Evolutionary conservation across 78 protist species (phyloP).

Genomic region (Dictyostelium discoideum): DNA sequence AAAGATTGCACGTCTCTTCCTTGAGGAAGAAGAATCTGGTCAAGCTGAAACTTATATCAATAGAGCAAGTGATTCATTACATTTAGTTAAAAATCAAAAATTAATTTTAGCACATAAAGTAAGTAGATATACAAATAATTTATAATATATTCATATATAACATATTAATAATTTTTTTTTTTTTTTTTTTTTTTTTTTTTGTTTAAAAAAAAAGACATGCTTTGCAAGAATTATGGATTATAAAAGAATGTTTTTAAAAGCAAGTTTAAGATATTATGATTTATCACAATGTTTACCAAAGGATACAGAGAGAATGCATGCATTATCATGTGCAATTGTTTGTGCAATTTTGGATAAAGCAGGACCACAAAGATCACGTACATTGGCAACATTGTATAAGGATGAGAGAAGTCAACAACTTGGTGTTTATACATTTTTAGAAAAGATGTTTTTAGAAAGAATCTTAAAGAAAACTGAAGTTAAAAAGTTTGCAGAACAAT

Average conservation of each 20-base stretch:
- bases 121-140: no score
- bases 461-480: constrained; percentile 85
- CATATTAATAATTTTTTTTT: no score
- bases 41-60: constrained; percentile 88
- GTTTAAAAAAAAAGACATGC: neutral
- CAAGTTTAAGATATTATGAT: constrained; percentile 82
- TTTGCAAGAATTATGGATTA: constrained; percentile 84
- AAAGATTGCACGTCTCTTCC: constrained; percentile 88
- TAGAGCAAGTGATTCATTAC: constrained; percentile 84
- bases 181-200: no score
- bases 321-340: constrained; percentile 83
- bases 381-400: constrained; percentile 93
- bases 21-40: constrained; percentile 89
- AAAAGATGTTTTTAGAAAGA: constrained; percentile 90
- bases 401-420: constrained; percentile 92
- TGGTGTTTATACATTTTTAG: constrained; percentile 51
- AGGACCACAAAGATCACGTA: constrained; percentile 95
- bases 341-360: constrained; percentile 95
- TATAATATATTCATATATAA: no score
- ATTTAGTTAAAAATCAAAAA: constrained; percentile 60
- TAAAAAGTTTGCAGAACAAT: constrained; percentile 69
- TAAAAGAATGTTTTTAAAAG: constrained; percentile 82
- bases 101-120: constrained; percentile 57
- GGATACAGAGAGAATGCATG: constrained; percentile 60
- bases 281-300: constrained; percentile 70